Conservation (phyloP, 2,329 filamentous ascomycete genomes). For the Blastomyces silverae region DNA sequence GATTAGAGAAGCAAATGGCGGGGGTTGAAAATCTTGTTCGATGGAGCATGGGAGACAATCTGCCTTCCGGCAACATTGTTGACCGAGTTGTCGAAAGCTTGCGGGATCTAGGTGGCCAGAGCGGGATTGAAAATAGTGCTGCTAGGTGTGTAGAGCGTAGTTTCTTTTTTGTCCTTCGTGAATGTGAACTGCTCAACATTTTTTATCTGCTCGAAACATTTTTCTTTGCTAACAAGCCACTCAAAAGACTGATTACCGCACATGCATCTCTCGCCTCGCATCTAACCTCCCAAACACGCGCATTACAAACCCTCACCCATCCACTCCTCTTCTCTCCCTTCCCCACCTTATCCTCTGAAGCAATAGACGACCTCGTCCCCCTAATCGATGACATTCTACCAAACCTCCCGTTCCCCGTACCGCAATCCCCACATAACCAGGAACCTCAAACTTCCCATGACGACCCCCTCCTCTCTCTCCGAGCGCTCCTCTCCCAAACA, state of each 20-base stretch:
- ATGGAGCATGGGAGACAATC: constrained; percentile 48
- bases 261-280: constrained; percentile 54
- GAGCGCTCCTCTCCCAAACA: constrained; percentile 63
- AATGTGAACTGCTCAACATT: constrained; percentile 3
- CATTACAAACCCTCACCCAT: constrained; percentile 52
- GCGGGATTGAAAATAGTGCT: constrained; percentile 51
- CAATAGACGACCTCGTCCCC: constrained; percentile 52
- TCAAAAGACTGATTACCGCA: constrained; percentile 49
- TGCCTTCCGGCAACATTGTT: constrained; percentile 48
- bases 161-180: background rate
- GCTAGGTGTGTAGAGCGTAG: constrained; percentile 41
- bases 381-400: constrained; percentile 50
- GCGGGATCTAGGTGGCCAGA: constrained; percentile 50
- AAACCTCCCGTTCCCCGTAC: constrained; percentile 46
- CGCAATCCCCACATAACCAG: constrained; percentile 26
- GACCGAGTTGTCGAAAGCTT: constrained; percentile 47
- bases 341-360: constrained; percentile 47
- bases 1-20: constrained; percentile 50
- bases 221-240: constrained; percentile 13
- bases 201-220: background rate
- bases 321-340: constrained; percentile 53
- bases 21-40: constrained; percentile 51
- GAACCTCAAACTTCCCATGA: constrained; percentile 25
- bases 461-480: constrained; percentile 57
- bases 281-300: constrained; percentile 55